Conservation (phyloP, 306 rosid species). For the Cicer cuneatum region DNA sequence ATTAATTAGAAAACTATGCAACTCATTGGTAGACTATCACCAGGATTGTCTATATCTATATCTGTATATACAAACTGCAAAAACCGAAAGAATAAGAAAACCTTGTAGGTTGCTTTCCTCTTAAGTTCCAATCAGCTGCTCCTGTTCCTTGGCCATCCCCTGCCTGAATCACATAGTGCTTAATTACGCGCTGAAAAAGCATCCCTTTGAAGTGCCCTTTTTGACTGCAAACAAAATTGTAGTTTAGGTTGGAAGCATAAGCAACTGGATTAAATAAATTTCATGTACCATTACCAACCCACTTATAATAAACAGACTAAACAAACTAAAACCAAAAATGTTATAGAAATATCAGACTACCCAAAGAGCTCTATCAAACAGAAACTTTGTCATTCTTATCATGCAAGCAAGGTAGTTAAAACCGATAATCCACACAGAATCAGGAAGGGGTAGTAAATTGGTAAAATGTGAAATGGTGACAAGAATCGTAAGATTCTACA, state of each 20-base stretch:
- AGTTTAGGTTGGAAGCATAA: constrained; percentile 32
- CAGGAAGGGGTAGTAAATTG: neutral
- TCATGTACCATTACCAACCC: constrained; percentile 29
- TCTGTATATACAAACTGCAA: neutral
- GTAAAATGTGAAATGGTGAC: neutral
- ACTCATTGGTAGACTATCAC: constrained; percentile 24
- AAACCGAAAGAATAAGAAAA: constrained; percentile 39
- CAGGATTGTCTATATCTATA: neutral
- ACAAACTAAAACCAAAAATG: constrained; percentile 5
- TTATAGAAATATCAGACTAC: constrained; percentile 12
- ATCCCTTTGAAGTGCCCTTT: constrained; percentile 84
- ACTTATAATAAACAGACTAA: constrained; percentile 14
- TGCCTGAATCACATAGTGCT: constrained; percentile 83
- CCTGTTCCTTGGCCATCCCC: constrained; percentile 76
- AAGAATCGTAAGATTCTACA: neutral
- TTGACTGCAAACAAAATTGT: constrained; percentile 66
- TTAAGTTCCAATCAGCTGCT: constrained; percentile 78
- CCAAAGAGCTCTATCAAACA: constrained; percentile 18
- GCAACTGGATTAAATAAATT: constrained; percentile 19
- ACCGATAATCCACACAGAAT: neutral
- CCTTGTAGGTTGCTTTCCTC: constrained; percentile 74
- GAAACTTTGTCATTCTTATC: neutral
- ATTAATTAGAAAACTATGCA: constrained; percentile 38
- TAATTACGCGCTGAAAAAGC: constrained; percentile 81
- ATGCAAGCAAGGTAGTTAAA: neutral